phyloP scores from a whole-genome alignment of 805 yeast species.

The Grigorovia humatica region DNA sequence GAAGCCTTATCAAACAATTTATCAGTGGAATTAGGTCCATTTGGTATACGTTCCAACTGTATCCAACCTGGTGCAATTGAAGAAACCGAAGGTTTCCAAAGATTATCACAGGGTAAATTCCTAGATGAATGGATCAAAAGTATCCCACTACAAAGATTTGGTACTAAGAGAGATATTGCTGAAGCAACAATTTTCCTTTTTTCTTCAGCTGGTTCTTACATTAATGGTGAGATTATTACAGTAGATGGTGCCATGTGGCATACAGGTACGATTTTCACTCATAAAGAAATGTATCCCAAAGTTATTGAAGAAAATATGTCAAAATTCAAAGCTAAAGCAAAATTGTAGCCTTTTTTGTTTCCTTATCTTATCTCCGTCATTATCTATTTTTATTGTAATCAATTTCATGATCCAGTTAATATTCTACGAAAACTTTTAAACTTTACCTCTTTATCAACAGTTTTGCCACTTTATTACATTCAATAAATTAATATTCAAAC shows the following conservation, averaged over 20 bases:
- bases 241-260: conserved; percentile 95
- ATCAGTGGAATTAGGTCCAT: conserved; percentile 86
- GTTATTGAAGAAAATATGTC: conserved; percentile 23
- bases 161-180: conserved; percentile 71
- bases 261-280: conserved; percentile 37
- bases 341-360: background rate
- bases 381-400: no score
- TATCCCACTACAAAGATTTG: conserved; percentile 53
- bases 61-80: conserved; percentile 89
- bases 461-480: no score
- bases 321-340: conserved; percentile 1
- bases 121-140: conserved; percentile 33
- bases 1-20: conserved; percentile 77
- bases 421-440: no score
- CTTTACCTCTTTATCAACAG: no score
- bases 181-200: conserved; percentile 76
- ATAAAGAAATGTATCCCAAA: conserved; percentile 36
- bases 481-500: background rate
- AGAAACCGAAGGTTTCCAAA: conserved; percentile 75
- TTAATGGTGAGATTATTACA: conserved; percentile 66
- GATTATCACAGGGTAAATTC: conserved; percentile 41
- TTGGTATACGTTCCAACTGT: conserved; percentile 74
- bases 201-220: conserved; percentile 69
- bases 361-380: background rate
- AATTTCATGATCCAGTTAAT: no score